These are phyloP conservation scores for Trypanosoma melophagium DNA, from an alignment of 208 protist species.

Conservation along the genomic window DNA sequence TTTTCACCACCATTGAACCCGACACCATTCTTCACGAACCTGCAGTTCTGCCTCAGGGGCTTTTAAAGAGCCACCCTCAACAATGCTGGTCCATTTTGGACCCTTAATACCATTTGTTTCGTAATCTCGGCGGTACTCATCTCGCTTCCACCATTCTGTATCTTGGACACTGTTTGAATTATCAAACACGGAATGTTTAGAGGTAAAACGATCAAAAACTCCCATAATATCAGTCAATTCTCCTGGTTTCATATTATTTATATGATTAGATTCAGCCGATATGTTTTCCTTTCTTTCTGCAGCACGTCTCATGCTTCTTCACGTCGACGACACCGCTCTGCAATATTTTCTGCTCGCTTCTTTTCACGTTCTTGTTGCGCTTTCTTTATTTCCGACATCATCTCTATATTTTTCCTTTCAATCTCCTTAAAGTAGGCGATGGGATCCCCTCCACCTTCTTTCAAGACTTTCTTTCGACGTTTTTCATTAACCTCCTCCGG, in stretches of 20 bases:
- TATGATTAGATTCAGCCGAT: conserved; percentile 1
- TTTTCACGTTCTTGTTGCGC: conserved; percentile 26
- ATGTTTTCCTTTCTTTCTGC: conserved; percentile 4
- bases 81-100: conserved; percentile 32
- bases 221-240: conserved; percentile 35
- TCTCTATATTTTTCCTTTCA: conserved; percentile 31
- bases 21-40: conserved; percentile 41
- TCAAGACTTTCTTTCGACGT: conserved; percentile 22
- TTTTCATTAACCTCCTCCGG: conserved; percentile 25
- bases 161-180: conserved; percentile 38
- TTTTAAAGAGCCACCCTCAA: conserved; percentile 31
- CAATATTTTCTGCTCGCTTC: conserved; percentile 27
- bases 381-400: conserved; percentile 25
- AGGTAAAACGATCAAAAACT: conserved; percentile 35
- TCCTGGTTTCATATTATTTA: conserved; percentile 22
- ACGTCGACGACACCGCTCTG: conserved; percentile 18
- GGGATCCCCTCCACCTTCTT: conserved; percentile 28
- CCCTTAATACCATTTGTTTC: conserved; percentile 37
- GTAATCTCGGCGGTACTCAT: conserved; percentile 37
- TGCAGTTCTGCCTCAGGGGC: conserved; percentile 34
- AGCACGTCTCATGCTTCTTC: conserved; percentile 16
- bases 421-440: conserved; percentile 33
- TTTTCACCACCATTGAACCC: conserved; percentile 41
- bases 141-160: conserved; percentile 41
- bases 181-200: conserved; percentile 36